Percentiles rank a stretch among this genome's conserved stretches.
phyloP scores from a whole-genome alignment of 352 stramenopile species.

The Phytopythium helicoides region DNA sequence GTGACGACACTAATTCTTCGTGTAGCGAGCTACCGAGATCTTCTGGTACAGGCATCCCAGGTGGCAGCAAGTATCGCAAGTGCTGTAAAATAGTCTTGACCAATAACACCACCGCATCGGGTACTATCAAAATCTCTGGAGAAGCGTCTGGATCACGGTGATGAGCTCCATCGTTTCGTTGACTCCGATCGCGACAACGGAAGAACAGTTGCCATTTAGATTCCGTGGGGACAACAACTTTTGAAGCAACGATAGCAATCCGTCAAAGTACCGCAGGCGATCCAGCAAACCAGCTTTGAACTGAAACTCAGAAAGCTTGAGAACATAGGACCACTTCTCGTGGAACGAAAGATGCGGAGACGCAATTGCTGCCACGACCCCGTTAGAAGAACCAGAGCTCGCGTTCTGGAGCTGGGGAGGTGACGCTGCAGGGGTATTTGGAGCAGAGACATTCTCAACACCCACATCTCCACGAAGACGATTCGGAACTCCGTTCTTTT shows the following conservation, averaged over 20 bases:
- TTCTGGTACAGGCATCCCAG: conserved; percentile 39
- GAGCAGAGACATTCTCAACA: conserved; percentile 2
- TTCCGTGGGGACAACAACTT: conserved; percentile 67
- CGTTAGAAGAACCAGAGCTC: conserved; percentile 1
- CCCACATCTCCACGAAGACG: conserved; percentile 32
- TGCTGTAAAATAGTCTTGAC: conserved; percentile 81
- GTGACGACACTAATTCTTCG: conserved; percentile 62
- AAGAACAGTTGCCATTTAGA: conserved; percentile 30
- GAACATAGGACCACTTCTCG: conserved; percentile 81
- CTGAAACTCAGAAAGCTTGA: conserved; percentile 82
- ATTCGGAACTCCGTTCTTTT: conserved; percentile 12
- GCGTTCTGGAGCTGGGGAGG: conserved; percentile 5
- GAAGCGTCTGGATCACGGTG: conserved; percentile 61
- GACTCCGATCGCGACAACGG: conserved; percentile 56
- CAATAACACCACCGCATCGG: conserved; percentile 55
- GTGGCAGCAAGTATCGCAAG: conserved; percentile 70
- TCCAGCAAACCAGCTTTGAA: conserved; percentile 77
- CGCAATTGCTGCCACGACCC: conserved; percentile 2
- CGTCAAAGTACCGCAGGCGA: conserved; percentile 74
- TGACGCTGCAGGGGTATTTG: conserved; percentile 2
- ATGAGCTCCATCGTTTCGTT: conserved; percentile 80
- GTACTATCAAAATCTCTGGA: conserved; percentile 67
- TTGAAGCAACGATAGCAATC: conserved; percentile 72
- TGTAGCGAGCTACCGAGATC: conserved; percentile 42
- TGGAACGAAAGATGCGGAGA: conserved; percentile 39